Base-by-base conservation (phyloP, 23 red algal genomes). In the Porphyridium purpureum region DNA sequence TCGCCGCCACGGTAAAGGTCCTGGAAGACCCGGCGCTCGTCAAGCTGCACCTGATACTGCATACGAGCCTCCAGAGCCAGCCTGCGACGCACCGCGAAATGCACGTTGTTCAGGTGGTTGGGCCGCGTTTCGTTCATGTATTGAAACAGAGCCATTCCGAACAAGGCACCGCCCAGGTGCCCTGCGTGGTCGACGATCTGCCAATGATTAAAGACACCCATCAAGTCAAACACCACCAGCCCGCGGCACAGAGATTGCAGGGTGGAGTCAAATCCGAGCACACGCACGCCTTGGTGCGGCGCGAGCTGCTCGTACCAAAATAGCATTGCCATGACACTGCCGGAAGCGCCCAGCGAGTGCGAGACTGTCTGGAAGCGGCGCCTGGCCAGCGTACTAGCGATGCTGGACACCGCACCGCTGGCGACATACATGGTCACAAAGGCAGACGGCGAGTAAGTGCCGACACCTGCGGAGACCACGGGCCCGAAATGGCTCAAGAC, bases 171-270 rank as follows among this genome's bases (percentile, higher is more conserved):
- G 8, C 65, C 64, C n/a, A 85, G 54, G 54, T 85, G 80, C 1
- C 66, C 80, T 30, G 80, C 80, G 50, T 73, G 74, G 28, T 85
- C 80, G 34, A 85, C 74, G 30, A 69, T 72, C 3, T 60, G 66
- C 23, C 52, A 62, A 47, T 60, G 64, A 19, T 67, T 67, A 5
- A 85, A 54, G 36, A 85, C 52, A 22, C 80, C 80, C 17, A 67
- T 68, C 14, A 59, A 65, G 50, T 85, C 80, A 29, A 85, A 57
- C 4, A 85, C 30, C 14, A 67, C 55, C 51, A 47, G 67, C 30
- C 59, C 77, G 29, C 72, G 23, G 17, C 49, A 66, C 31, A 85
- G 55, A 25, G 66, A 60, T 47, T 79, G 58, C 73, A 64, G 63
- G 19, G 73, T 46, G 27, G 66, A 24, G 0, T 66, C 57, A 6